A percentile compares a stretch with the other conserved stretches of the same genome.
phyloP scores from a whole-genome alignment of 2,329 filamentous ascomycete species.

The Pezicula carpinea region DNA sequence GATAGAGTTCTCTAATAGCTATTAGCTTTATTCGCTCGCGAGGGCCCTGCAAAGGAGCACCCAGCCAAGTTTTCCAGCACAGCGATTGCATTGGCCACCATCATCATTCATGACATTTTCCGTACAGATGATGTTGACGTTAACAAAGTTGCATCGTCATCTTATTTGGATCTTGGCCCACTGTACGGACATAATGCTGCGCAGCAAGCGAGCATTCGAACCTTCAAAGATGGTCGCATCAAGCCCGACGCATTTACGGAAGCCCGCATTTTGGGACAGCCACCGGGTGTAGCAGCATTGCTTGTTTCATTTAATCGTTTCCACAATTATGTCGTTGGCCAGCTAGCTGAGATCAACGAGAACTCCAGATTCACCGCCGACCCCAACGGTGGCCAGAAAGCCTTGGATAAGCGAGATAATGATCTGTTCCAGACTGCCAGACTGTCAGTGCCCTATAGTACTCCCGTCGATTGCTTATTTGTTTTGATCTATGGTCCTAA shows the following conservation, averaged over 20 bases:
- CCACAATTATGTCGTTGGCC: constrained; percentile 78
- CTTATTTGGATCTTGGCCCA: constrained; percentile 42
- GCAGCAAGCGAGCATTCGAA: constrained; percentile 47
- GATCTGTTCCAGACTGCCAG: constrained; percentile 74
- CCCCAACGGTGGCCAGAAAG: constrained; percentile 38
- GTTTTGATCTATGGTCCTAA: constrained; percentile 57
- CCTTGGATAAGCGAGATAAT: constrained; percentile 61
- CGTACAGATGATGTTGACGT: constrained; percentile 31
- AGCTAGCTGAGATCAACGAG: constrained; percentile 79
- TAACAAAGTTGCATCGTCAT: constrained; percentile 35
- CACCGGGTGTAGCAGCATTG: constrained; percentile 64
- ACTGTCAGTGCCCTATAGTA: constrained; percentile 46
- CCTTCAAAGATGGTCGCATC: constrained; percentile 63
- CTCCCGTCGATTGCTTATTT: background rate
- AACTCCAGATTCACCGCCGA: constrained; percentile 70
- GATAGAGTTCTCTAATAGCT: background rate
- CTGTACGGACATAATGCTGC: constrained; percentile 37
- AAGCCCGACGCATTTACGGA: constrained; percentile 70
- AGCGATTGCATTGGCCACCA: constrained; percentile 44
- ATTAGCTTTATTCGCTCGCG: constrained; percentile 42
- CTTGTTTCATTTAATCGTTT: constrained; percentile 77
- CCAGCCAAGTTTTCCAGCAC: constrained; percentile 40
- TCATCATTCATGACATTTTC: constrained; percentile 49
- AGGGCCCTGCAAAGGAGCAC: constrained; percentile 29
- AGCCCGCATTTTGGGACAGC: constrained; percentile 62